phyloP scores from a whole-genome alignment of 179 eudicot species.

The Beta lomatogona region DNA sequence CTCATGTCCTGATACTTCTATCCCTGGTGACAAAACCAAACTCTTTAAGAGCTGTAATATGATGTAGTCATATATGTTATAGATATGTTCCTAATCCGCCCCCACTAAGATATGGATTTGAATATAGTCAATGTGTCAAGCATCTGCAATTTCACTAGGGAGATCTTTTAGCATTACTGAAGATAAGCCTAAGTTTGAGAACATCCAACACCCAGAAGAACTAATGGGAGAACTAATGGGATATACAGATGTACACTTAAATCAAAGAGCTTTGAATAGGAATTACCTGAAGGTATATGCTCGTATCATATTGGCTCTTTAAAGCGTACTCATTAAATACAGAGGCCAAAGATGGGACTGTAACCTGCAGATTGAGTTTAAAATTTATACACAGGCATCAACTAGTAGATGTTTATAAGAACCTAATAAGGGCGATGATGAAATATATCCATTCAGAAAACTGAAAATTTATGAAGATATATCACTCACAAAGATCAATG shows the following conservation, averaged over 20 bases:
- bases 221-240: background rate
- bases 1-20: background rate
- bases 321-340: slow-evolving; percentile 97
- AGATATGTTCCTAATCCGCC: background rate
- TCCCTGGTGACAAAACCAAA: background rate
- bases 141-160: background rate
- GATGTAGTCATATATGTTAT: background rate
- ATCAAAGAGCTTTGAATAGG: background rate
- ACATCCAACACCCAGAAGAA: background rate
- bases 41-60: background rate
- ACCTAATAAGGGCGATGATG: background rate
- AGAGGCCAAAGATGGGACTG: slow-evolving; percentile 96
- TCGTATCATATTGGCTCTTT: slow-evolving; percentile 98
- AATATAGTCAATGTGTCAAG: background rate
- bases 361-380: slow-evolving; percentile 57
- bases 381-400: slow-evolving; percentile 11
- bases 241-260: background rate
- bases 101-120: background rate
- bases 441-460: background rate
- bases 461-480: background rate
- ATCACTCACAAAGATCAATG: slow-evolving; percentile 84
- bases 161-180: background rate
- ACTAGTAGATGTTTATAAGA: background rate
- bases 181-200: background rate
- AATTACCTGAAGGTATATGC: slow-evolving; percentile 97